These are phyloP conservation scores for Septoria petroselini DNA, from an alignment of 2,329 filamentous ascomycete genomes.

Conservation along the genomic window DNA sequence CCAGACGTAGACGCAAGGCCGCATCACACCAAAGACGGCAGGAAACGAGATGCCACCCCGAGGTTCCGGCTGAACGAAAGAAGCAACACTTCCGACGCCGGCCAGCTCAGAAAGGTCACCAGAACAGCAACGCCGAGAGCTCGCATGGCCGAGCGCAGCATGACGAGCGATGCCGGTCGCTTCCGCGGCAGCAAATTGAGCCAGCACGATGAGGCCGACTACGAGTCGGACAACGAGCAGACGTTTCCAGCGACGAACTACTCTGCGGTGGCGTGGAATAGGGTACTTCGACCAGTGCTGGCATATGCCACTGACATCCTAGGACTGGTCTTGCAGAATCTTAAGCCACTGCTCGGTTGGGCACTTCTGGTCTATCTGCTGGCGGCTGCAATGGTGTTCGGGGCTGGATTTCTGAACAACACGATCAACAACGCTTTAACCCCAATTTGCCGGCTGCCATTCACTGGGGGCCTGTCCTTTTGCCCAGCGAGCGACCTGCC, in stretches of 20 bases:
- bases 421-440: constrained; percentile 62
- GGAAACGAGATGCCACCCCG: constrained; percentile 27
- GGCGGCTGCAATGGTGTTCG: constrained; percentile 57
- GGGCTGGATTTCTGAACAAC: constrained; percentile 60
- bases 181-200: constrained; percentile 18
- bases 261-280: constrained; percentile 33
- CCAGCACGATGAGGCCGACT: constrained; percentile 29
- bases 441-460: constrained; percentile 68
- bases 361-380: constrained; percentile 61
- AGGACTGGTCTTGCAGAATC: constrained; percentile 57
- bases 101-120: constrained; percentile 28
- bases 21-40: constrained; percentile 16
- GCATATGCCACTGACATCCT: constrained; percentile 57
- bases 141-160: constrained; percentile 30
- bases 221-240: constrained; percentile 26
- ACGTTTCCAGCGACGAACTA: constrained; percentile 1
- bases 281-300: constrained; percentile 38
- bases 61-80: constrained; percentile 34
- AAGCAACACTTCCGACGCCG: constrained; percentile 35
- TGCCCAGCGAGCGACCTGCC: constrained; percentile 44
- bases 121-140: constrained; percentile 25
- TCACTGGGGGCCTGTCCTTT: constrained; percentile 61
- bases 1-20: constrained; percentile 30
- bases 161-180: constrained; percentile 36
- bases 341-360: constrained; percentile 63